A percentile compares a stretch with the other conserved stretches of the same genome.
phyloP scores from a whole-genome alignment of 1,284 basidiomycete species.

The Malassezia nana region DNA sequence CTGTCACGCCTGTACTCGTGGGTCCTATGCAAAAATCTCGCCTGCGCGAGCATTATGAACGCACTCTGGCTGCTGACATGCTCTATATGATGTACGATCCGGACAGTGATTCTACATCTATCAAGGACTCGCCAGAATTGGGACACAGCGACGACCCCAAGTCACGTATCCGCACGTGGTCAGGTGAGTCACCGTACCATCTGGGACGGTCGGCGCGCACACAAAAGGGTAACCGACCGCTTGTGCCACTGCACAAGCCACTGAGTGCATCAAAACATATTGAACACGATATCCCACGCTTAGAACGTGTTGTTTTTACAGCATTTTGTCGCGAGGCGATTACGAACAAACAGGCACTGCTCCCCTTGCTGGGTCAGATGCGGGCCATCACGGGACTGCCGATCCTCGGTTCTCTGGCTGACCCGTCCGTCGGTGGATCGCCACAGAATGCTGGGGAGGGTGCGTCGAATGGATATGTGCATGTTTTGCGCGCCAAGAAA shows the following conservation, averaged over 20 bases:
- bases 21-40: constrained; percentile 63
- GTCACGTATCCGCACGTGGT: constrained; percentile 57
- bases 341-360: constrained; percentile 63
- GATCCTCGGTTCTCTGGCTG: constrained; percentile 32
- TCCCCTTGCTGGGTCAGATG: constrained; percentile 74
- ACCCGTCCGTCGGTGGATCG: constrained; percentile 21
- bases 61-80: constrained; percentile 71
- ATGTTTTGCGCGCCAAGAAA: constrained; percentile 68
- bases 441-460: constrained; percentile 3
- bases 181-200: constrained; percentile 68
- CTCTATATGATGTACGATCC: constrained; percentile 85
- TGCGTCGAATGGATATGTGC: constrained; percentile 52
- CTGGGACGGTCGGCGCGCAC: constrained; percentile 61
- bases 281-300: constrained; percentile 51
- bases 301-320: constrained; percentile 64
- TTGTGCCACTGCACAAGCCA: constrained; percentile 30
- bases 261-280: constrained; percentile 18
- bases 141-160: not conserved
- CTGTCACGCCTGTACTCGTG: constrained; percentile 34
- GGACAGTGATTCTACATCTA: constrained; percentile 8
- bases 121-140: constrained; percentile 10
- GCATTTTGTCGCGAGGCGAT: constrained; percentile 53
- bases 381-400: constrained; percentile 79
- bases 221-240: constrained; percentile 57
- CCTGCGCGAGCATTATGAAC: constrained; percentile 72